These are phyloP conservation scores for Phlebiopsis flavidoalba DNA, from an alignment of 768 basidiomycete species.

Conservation along the genomic window DNA sequence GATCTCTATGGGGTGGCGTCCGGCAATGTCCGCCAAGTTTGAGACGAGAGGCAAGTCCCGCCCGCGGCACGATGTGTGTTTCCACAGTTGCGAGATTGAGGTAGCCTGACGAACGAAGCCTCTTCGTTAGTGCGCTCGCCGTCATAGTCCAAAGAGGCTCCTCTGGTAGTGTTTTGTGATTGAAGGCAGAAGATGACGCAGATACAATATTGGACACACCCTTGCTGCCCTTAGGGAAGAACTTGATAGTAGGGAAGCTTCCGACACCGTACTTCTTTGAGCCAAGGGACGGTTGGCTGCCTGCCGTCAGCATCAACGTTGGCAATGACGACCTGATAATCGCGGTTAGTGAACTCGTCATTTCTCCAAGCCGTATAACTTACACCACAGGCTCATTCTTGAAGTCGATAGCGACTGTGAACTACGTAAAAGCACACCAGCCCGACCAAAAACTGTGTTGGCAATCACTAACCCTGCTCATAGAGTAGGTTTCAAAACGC, in stretches of 20 bases:
- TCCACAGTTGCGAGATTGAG: conserved; percentile 88
- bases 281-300: conserved; percentile 70
- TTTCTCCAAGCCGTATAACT: conserved; percentile 15
- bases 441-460: background rate
- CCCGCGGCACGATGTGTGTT: conserved; percentile 75
- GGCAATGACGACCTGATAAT: conserved; percentile 73
- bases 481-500: conserved; percentile 78
- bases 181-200: background rate
- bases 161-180: conserved; percentile 20
- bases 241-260: conserved; percentile 93
- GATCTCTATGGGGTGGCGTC: conserved; percentile 50
- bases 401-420: conserved; percentile 71
- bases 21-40: conserved; percentile 76
- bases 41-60: conserved; percentile 79
- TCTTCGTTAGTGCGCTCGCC: conserved; percentile 67
- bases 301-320: conserved; percentile 89
- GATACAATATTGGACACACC: conserved; percentile 1
- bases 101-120: conserved; percentile 71
- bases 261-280: conserved; percentile 62
- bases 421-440: conserved; percentile 5
- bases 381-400: conserved; percentile 70
- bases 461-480: conserved; percentile 53
- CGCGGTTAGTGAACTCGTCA: background rate
- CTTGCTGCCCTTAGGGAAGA: conserved; percentile 76
- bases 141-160: conserved; percentile 58